These are phyloP conservation scores for Penicillium palitans DNA, from an alignment of 2,329 filamentous ascomycete genomes.

Conservation along the genomic window DNA sequence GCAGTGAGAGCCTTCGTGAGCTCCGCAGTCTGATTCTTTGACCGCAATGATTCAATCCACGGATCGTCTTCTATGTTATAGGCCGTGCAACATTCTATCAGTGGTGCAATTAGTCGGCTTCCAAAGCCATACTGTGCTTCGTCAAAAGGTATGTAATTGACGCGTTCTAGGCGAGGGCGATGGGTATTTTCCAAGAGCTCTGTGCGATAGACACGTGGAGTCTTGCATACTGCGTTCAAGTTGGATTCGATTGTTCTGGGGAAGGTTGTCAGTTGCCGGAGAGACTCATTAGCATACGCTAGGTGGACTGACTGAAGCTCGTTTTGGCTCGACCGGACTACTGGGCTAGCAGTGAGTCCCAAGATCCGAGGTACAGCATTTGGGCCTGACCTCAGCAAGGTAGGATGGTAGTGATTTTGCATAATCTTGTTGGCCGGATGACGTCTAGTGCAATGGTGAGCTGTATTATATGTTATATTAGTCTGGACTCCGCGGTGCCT, in stretches of 20 bases:
- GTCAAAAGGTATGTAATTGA: constrained; percentile 21
- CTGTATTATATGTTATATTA: constrained; percentile 36
- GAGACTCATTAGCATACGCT: too few species aligned
- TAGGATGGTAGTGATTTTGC: constrained; percentile 65
- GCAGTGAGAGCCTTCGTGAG: constrained; percentile 32
- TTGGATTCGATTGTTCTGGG: constrained; percentile 59
- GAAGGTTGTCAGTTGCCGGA: neutral
- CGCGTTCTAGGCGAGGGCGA: constrained; percentile 52
- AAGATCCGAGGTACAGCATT: constrained; percentile 64
- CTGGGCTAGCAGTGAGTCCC: constrained; percentile 78
- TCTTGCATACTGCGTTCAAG: constrained; percentile 67
- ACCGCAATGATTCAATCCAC: constrained; percentile 52
- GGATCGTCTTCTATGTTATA: constrained; percentile 65
- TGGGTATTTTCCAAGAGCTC: constrained; percentile 70
- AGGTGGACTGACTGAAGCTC: constrained; percentile 52
- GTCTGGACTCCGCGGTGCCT: neutral
- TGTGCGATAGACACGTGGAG: constrained; percentile 66
- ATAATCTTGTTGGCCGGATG: constrained; percentile 71
- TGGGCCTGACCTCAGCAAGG: constrained; percentile 37
- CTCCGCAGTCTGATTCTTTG: constrained; percentile 35
- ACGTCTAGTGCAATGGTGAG: constrained; percentile 69
- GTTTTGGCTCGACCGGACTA: constrained; percentile 59
- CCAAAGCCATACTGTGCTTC: neutral
- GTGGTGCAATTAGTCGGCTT: constrained; percentile 41
- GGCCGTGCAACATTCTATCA: constrained; percentile 44